phyloP scores from a whole-genome alignment of 306 rosid species.

The Vigna unguiculata region DNA sequence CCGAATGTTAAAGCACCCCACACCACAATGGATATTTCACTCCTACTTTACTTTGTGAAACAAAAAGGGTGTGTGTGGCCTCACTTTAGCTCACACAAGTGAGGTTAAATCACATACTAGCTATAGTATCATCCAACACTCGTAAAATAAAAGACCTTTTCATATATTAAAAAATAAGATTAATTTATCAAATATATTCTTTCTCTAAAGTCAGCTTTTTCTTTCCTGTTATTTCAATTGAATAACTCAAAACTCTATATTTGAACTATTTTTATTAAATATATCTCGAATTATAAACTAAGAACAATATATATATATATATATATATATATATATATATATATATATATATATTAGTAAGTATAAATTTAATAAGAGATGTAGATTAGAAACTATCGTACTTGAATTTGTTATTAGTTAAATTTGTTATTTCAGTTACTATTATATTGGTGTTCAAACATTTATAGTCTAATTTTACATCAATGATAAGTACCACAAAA shows the following conservation, averaged over 20 bases:
- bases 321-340: no score
- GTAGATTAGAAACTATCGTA: no score
- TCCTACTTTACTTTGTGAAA: slow-evolving; percentile 17
- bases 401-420: no score
- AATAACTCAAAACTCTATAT: neutral
- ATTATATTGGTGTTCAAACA: no score
- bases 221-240: neutral
- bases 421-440: no score
- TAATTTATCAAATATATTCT: neutral
- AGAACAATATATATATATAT: no score
- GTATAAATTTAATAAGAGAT: no score
- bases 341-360: no score
- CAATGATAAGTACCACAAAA: no score
- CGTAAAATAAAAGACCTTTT: neutral
- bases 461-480: no score
- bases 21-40: slow-evolving; percentile 4
- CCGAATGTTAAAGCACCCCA: slow-evolving; percentile 41
- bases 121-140: slow-evolving; percentile 10
- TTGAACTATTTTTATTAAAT: neutral
- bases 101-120: slow-evolving; percentile 50
- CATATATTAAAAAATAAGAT: neutral
- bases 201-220: neutral
- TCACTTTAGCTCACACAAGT: slow-evolving; percentile 42
- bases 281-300: no score
- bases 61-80: slow-evolving; percentile 3